A percentile compares a stretch with the other conserved stretches of the same genome.
These are phyloP conservation scores for Zizania latifolia DNA, from an alignment of 176 grass and related monocot genomes.

Conservation along the genomic window DNA sequence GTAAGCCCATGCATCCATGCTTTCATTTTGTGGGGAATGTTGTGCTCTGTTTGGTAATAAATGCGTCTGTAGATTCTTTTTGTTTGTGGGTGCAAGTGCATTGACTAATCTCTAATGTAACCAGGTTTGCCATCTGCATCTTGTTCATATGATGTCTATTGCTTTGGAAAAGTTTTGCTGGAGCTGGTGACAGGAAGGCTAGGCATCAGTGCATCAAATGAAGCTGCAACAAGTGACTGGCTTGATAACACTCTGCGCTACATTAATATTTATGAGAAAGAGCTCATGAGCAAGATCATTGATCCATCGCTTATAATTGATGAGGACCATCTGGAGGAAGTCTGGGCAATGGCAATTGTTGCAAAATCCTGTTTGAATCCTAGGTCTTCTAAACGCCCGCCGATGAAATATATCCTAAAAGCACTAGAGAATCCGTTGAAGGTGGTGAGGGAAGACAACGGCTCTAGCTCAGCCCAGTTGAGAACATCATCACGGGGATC, in stretches of 20 bases:
- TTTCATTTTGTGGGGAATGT: not conserved
- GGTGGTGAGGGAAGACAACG: constrained; percentile 90
- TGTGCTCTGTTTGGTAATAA: no score
- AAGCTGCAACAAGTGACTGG: constrained; percentile 55
- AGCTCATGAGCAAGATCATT: constrained; percentile 84
- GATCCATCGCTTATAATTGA: constrained; percentile 90
- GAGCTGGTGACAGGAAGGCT: constrained; percentile 87
- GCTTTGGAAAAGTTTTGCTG: constrained; percentile 86
- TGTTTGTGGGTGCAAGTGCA: not conserved
- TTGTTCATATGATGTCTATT: constrained; percentile 82
- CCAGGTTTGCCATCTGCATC: constrained; percentile 57
- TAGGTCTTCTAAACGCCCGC: constrained; percentile 64
- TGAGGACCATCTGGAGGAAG: constrained; percentile 96
- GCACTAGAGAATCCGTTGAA: constrained; percentile 93
- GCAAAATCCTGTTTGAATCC: constrained; percentile 97
- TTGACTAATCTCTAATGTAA: constrained; percentile 14
- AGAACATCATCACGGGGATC: constrained; percentile 91
- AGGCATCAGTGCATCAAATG: constrained; percentile 62
- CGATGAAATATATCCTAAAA: constrained; percentile 77
- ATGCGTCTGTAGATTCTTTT: not conserved
- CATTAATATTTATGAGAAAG: constrained; percentile 87
- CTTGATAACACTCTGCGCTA: constrained; percentile 60
- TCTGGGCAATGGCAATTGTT: constrained; percentile 95
- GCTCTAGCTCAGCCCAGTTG: constrained; percentile 61
- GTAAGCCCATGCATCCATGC: constrained; percentile 48